Evolutionary conservation across 140 eudicot genomes (phyloP).

Genomic region (Bidens hawaiensis): DNA sequence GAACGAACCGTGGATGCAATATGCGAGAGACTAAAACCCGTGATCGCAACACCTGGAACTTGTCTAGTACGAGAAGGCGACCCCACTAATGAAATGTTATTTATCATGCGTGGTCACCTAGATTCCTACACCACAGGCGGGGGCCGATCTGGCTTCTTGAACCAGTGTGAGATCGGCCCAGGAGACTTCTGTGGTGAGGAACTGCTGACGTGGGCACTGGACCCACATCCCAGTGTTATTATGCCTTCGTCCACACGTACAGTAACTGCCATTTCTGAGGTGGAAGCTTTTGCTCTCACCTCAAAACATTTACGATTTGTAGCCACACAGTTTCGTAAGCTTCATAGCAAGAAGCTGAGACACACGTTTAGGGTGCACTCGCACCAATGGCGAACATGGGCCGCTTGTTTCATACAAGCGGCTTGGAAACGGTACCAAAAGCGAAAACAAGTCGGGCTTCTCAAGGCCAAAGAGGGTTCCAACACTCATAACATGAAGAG

Average conservation of each 20-base stretch:
- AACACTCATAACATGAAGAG: neutral
- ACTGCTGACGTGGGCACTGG: slow-evolving; percentile 67
- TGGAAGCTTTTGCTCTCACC: slow-evolving; percentile 71
- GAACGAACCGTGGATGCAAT: slow-evolving; percentile 71
- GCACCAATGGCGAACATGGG: slow-evolving; percentile 90
- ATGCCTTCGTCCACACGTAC: slow-evolving; percentile 83
- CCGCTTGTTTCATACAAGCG: slow-evolving; percentile 76
- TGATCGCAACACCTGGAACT: slow-evolving; percentile 50
- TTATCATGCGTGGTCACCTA: slow-evolving; percentile 67
- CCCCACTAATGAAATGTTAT: slow-evolving; percentile 72
- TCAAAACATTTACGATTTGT: slow-evolving; percentile 65
- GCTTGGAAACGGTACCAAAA: slow-evolving; percentile 64
- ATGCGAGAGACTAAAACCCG: slow-evolving; percentile 70
- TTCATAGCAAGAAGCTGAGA: slow-evolving; percentile 65
- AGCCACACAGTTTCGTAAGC: slow-evolving; percentile 62
- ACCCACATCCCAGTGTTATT: slow-evolving; percentile 57
- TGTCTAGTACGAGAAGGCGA: slow-evolving; percentile 73
- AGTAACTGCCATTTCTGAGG: slow-evolving; percentile 63
- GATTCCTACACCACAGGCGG: slow-evolving; percentile 89
- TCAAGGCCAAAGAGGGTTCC: slow-evolving; percentile 39
- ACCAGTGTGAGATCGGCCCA: slow-evolving; percentile 54
- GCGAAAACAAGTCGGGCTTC: slow-evolving; percentile 38
- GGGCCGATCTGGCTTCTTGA: slow-evolving; percentile 74
- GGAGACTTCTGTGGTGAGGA: slow-evolving; percentile 92
- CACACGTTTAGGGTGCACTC: slow-evolving; percentile 72